Evolutionary conservation across 2,329 filamentous ascomycete species (phyloP).

Genomic region (Fusarium mundagurra): DNA sequence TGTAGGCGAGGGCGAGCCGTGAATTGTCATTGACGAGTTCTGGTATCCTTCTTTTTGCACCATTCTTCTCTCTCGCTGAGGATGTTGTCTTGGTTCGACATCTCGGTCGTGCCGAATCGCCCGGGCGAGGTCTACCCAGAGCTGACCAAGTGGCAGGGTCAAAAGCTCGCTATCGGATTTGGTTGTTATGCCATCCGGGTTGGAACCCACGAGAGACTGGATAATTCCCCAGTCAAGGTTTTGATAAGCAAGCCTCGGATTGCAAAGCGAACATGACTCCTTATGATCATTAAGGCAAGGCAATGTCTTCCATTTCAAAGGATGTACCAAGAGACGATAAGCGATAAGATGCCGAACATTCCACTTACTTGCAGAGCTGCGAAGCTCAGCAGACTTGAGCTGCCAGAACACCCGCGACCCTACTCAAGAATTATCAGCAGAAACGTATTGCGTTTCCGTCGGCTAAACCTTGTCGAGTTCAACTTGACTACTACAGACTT

Average conservation of each 20-base stretch:
- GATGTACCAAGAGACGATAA: background rate
- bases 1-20: too few relatives aligned
- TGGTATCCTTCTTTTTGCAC: too few relatives aligned
- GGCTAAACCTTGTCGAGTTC: too few relatives aligned
- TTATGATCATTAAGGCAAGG: background rate
- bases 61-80: too few relatives aligned
- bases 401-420: background rate
- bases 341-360: background rate
- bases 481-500: too few relatives aligned
- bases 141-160: background rate
- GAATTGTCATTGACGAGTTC: too few relatives aligned
- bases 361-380: background rate
- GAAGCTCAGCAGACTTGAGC: background rate
- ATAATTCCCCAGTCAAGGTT: background rate
- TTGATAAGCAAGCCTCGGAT: background rate
- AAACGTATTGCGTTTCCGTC: too few relatives aligned
- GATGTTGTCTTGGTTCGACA: too few relatives aligned
- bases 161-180: background rate
- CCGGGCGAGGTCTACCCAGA: too few relatives aligned
- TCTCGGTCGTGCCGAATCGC: too few relatives aligned
- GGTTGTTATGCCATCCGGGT: background rate
- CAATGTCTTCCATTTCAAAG: background rate
- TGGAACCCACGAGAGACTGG: background rate
- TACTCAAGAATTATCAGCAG: too few relatives aligned
- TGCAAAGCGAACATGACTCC: background rate